Conservation (phyloP, 768 basidiomycete species). For the button mushroom (Agaricus bisporus) region DNA sequence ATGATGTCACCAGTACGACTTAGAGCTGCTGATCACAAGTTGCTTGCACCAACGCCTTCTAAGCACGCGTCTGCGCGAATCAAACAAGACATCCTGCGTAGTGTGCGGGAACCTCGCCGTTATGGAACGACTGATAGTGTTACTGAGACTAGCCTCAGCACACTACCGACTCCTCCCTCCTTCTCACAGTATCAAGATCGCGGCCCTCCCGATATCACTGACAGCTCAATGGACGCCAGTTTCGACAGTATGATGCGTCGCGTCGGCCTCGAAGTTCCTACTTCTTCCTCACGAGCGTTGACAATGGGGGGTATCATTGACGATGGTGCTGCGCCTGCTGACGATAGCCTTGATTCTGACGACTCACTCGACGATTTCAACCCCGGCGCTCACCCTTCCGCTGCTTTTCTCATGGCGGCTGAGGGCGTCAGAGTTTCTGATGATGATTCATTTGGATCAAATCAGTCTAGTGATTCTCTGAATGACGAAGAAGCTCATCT, state of each 20-base stretch:
- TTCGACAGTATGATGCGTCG: conserved; percentile 68
- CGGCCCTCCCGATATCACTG: conserved; percentile 35
- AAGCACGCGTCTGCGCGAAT: conserved; percentile 70
- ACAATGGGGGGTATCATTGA: conserved; percentile 19
- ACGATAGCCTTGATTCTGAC: conserved; percentile 31
- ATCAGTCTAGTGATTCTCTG: conserved; percentile 54
- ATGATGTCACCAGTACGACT: conserved; percentile 51
- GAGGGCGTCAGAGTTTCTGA: conserved; percentile 28
- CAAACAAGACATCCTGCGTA: conserved; percentile 54
- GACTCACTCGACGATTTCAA: conserved; percentile 56
- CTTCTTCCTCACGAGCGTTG: conserved; percentile 19
- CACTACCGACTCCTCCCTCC: conserved; percentile 65
- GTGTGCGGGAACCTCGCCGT: conserved; percentile 34
- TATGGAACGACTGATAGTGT: conserved; percentile 17
- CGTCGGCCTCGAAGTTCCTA: conserved; percentile 41
- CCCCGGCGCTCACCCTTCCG: conserved; percentile 59
- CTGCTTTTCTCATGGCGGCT: conserved; percentile 64
- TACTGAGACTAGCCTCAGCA: conserved; percentile 62
- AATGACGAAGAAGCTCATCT: conserved; percentile 36
- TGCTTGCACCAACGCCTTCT: conserved; percentile 57
- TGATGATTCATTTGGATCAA: conserved; percentile 44
- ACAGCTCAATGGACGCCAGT: conserved; percentile 48
- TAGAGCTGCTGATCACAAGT: conserved; percentile 13
- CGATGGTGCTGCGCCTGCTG: conserved; percentile 1
- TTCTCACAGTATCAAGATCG: conserved; percentile 57